Conservation (phyloP, 192 early-diverging fungal species). For the Geranomyces michiganensis region DNA sequence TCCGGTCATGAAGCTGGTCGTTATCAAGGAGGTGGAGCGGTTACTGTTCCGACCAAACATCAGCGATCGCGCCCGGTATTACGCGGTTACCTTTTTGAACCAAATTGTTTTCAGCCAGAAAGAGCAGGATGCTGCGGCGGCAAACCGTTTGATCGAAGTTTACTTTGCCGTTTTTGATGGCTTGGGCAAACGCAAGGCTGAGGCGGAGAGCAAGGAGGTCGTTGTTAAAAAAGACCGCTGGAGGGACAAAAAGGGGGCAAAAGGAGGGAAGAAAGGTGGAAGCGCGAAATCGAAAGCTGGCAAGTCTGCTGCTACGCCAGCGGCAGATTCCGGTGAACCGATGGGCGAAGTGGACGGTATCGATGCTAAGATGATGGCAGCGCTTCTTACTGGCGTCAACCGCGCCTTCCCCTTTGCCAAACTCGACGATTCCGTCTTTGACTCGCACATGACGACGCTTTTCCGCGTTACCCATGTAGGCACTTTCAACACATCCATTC, state of each 20-base stretch:
- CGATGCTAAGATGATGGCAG: slow-evolving; percentile 85
- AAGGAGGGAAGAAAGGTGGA: slow-evolving; percentile 20
- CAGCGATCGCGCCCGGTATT: slow-evolving; percentile 81
- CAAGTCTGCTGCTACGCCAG: not conserved
- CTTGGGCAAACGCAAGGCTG: slow-evolving; percentile 61
- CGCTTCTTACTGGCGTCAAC: slow-evolving; percentile 91
- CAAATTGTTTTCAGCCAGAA: slow-evolving; percentile 78
- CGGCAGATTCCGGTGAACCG: slow-evolving; percentile 9
- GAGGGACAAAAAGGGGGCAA: slow-evolving; percentile 39
- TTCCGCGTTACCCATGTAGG: slow-evolving; percentile 88
- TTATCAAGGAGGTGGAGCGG: slow-evolving; percentile 86
- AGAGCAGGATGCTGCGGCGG: slow-evolving; percentile 70
- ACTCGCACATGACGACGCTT: slow-evolving; percentile 83
- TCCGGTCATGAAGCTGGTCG: slow-evolving; percentile 88
- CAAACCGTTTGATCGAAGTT: slow-evolving; percentile 82
- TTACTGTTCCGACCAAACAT: slow-evolving; percentile 76
- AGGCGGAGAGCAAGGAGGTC: slow-evolving; percentile 52
- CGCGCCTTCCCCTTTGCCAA: slow-evolving; percentile 91
- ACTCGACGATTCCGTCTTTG: slow-evolving; percentile 78
- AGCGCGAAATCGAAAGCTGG: slow-evolving; percentile 19
- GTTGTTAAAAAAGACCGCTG: slow-evolving; percentile 37
- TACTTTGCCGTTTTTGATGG: slow-evolving; percentile 92
- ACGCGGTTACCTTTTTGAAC: slow-evolving; percentile 87
- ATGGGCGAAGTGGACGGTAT: slow-evolving; percentile 57
- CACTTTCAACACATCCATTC: slow-evolving; percentile 91